Evolutionary conservation across 495 filamentous ascomycete species (phyloP).

Genomic region (Echria macrotheca): DNA sequence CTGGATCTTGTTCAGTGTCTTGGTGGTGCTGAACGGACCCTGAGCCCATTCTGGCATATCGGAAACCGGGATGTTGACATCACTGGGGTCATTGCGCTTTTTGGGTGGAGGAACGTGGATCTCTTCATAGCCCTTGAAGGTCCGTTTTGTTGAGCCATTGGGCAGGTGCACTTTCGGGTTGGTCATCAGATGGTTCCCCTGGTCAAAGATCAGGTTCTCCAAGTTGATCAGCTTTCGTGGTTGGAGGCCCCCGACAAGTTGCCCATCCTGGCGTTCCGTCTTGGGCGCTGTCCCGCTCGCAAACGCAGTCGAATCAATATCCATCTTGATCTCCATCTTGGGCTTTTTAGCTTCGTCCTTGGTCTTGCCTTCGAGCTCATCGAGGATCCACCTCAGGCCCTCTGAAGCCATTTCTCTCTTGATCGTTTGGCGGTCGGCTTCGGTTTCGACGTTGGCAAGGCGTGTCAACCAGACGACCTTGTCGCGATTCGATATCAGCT

Average conservation of each 20-base stretch:
- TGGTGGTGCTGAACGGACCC: conserved; percentile 68
- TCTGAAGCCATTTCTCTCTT: conserved; percentile 86
- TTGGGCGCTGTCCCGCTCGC: conserved; percentile 38
- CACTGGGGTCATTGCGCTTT: conserved; percentile 70
- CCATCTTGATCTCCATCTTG: conserved; percentile 88
- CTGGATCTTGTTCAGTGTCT: conserved; percentile 89
- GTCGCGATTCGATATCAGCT: conserved; percentile 84
- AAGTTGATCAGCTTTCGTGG: conserved; percentile 84
- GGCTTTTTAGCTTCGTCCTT: conserved; percentile 53
- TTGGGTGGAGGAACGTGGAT: conserved; percentile 94
- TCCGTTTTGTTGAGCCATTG: conserved; percentile 87
- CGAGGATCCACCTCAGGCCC: conserved; percentile 79
- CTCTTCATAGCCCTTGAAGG: conserved; percentile 97
- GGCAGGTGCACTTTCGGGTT: conserved; percentile 94
- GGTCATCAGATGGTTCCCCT: conserved; percentile 98
- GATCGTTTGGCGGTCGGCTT: conserved; percentile 66
- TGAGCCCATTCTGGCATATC: conserved; percentile 91
- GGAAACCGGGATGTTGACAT: conserved; percentile 73
- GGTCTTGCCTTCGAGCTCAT: conserved; percentile 64
- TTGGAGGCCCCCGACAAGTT: conserved; percentile 77
- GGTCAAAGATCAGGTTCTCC: conserved; percentile 94
- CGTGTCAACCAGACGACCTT: conserved; percentile 94
- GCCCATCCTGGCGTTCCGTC: conserved; percentile 50
- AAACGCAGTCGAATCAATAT: conserved; percentile 71
- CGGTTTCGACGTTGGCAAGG: conserved; percentile 78